Evolutionary conservation across 371 early-diverging fungal species (phyloP), one percentile per base, ranked within the genome.

Genomic region (Haplosporangium sp.): DNA sequence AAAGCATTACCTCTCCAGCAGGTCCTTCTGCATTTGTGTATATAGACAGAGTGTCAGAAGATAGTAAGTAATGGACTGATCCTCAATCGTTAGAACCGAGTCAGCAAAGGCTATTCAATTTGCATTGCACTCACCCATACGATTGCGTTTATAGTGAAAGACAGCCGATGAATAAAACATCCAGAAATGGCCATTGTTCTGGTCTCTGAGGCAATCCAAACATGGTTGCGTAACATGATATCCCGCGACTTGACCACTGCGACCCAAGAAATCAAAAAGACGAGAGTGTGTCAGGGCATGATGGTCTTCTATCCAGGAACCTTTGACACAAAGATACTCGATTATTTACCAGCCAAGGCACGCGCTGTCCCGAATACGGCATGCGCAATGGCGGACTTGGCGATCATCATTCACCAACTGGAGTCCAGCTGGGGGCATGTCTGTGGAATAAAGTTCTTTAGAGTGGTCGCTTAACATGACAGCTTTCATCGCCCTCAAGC

Each of bases 211-310:
- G 69, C 93, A 92, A 21, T 68, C 73, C 6, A 86, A 83, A 79
- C 93, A 93, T 12, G 92, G 93, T 40, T 87, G 89, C 1, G 90
- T 86, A 16, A 91, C 89, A 73, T 89, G 90, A 71, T 92, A 91
- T 47, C 91, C 91, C 13, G 89, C 86, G 10, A 90, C 85, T 62
- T 88, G 88, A 9, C 89, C 90, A 69, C 93, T 86, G 41, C n/a
- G 42, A 13, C 1, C n/a, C 18, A 41, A 14, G 51, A 23, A 40
- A 53, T 6, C 14, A 23, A n/a, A 23, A 23, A 16, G 41, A 4
- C 10, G 40, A 29, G 14, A 14, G 43, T 18, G 21, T 12, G 29
- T 9, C 43, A 43, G 13, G n/a, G n/a, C n/a, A n/a, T n/a, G n/a
- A n/a, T n/a, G n/a, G n/a, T n/a, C n/a, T n/a, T n/a, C n/a, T n/a